Base-by-base conservation (phyloP, 2,329 filamentous ascomycete species). In the Helicocarpus griseus region DNA sequence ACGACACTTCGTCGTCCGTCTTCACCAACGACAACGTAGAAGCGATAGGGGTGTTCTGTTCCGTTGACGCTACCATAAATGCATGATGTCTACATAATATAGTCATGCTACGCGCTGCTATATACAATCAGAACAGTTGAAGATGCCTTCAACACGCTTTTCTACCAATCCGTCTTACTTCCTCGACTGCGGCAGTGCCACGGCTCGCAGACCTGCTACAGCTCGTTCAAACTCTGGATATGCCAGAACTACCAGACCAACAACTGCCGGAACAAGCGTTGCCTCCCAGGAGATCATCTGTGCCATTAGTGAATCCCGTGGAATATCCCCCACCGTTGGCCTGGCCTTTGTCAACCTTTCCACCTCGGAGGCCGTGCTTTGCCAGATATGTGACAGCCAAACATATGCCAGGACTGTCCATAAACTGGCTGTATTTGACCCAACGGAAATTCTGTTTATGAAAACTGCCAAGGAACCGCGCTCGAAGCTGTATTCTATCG, bases 331-430 rank as follows among this genome's bases (percentile, higher is more conserved):
- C 0, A 86, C 83, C 0, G 84, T 97, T 1, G 90, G 91, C 0
- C 74, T 95, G 38, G 87, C 89, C 2, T 90, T 96, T 62, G 76
- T 96, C 63, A 94, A 97, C 62, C 75, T 94, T 2, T 84, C 87
- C 39, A 90, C 87, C 2, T 87, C 86, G 36, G 89, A 95, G 68
- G 87, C 82, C 14, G 81, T 89, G 26, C 77, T 97, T 36, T 94
- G 88, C 63, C 89, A 96, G 62, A 91, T 97, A 57, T 89, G 86
- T 63, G 91, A 97, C 66, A 94, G 85, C 52, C 89, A 95, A 65
- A 94, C 89, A 31, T 97, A 95, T 64, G 83, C 89, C 52, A 85
- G 84, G 62, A 95, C 89, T 0, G 75, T 95, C 28, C 87, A 95
- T 67, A 95, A 96, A 65, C 77, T 97, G 31, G 80, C 81, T 49